Evolutionary conservation across 1,284 basidiomycete genomes (phyloP).

Genomic region (Boletellus deceptivus): DNA sequence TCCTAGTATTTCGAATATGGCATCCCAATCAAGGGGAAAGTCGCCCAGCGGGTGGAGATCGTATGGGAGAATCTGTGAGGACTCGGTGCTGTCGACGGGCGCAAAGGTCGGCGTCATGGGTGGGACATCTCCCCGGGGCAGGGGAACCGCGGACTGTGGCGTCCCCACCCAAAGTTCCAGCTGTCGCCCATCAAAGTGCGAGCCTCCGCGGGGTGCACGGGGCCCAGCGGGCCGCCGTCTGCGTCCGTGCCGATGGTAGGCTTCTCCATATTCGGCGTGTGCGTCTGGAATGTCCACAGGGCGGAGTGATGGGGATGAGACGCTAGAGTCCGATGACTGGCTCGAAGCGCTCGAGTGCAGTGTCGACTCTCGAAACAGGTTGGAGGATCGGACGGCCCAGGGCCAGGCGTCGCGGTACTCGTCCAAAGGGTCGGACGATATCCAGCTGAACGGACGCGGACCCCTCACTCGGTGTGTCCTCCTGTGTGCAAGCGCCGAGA

Average conservation of each 20-base stretch:
- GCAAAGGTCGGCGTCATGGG: slow-evolving; percentile 1
- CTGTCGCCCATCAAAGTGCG: slow-evolving; percentile 9
- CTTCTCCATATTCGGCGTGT: slow-evolving; percentile 6
- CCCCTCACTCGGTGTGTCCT: slow-evolving; percentile 24
- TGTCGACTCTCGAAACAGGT: slow-evolving; percentile 16
- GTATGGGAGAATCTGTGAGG: slow-evolving; percentile 8
- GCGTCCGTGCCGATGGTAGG: slow-evolving; percentile 1
- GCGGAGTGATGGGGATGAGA: slow-evolving; percentile 20
- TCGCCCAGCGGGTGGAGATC: slow-evolving; percentile 15
- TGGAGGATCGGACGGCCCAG: slow-evolving; percentile 17
- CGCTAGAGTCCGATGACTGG: slow-evolving; percentile 15
- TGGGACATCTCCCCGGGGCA: slow-evolving; percentile 7
- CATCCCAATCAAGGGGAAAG: slow-evolving; percentile 36
- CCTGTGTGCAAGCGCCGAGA: slow-evolving; percentile 5
- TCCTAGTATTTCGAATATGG: slow-evolving; percentile 32
- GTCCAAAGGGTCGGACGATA: slow-evolving; percentile 19
- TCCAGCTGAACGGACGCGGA: slow-evolving; percentile 32
- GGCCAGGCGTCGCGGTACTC: slow-evolving; percentile 23
- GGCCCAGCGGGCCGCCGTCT: slow-evolving; percentile 26
- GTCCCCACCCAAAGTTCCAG: slow-evolving; percentile 15
- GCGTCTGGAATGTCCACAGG: slow-evolving; percentile 4
- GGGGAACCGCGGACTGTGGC: slow-evolving; percentile 11
- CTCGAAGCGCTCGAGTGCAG: slow-evolving; percentile 23
- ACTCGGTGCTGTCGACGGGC: slow-evolving; percentile 11
- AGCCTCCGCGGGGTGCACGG: slow-evolving; percentile 18